phyloP scores from a whole-genome alignment of 2,329 filamentous ascomycete species.

The Emericellopsis cladophorae region DNA sequence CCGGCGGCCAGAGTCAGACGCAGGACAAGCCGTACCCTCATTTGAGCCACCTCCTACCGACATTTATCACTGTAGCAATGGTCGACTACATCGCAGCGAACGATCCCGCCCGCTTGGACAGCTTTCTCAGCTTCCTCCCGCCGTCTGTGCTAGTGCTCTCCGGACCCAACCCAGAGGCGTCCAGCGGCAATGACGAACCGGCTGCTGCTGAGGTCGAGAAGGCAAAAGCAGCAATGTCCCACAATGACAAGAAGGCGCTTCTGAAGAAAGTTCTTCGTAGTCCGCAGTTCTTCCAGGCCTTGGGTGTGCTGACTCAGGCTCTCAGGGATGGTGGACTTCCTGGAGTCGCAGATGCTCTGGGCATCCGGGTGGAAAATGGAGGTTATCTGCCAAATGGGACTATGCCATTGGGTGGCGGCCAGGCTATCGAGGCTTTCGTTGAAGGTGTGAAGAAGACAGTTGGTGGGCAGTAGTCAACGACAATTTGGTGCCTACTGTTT shows the following conservation, averaged over 20 bases:
- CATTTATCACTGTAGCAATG: constrained; percentile 65
- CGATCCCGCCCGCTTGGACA: constrained; percentile 46
- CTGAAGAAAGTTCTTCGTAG: constrained; percentile 73
- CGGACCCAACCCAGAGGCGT: constrained; percentile 46
- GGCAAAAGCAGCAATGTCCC: constrained; percentile 59
- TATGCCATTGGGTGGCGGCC: constrained; percentile 76
- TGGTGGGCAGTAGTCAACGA: constrained; percentile 35
- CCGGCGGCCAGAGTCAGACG: constrained; percentile 12
- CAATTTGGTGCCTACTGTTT: background rate
- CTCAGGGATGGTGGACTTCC: constrained; percentile 83
- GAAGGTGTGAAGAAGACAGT: constrained; percentile 76
- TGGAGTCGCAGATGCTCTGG: constrained; percentile 76
- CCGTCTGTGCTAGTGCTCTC: constrained; percentile 66
- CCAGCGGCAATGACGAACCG: constrained; percentile 49
- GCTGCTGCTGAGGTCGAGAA: constrained; percentile 55
- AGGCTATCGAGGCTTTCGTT: constrained; percentile 84
- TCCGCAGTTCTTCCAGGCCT: constrained; percentile 81
- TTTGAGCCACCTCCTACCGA: constrained; percentile 72
- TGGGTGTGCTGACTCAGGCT: constrained; percentile 75
- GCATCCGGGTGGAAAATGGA: constrained; percentile 70
- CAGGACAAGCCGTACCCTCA: constrained; percentile 60
- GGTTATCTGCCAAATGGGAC: constrained; percentile 67
- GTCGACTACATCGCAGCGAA: constrained; percentile 49
- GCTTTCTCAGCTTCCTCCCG: constrained; percentile 67
- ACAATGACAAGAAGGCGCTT: constrained; percentile 67